Evolutionary conservation across 495 filamentous ascomycete genomes (phyloP), one percentile per base, ranked within the genome.

Genomic region (Penicillium taxi): DNA sequence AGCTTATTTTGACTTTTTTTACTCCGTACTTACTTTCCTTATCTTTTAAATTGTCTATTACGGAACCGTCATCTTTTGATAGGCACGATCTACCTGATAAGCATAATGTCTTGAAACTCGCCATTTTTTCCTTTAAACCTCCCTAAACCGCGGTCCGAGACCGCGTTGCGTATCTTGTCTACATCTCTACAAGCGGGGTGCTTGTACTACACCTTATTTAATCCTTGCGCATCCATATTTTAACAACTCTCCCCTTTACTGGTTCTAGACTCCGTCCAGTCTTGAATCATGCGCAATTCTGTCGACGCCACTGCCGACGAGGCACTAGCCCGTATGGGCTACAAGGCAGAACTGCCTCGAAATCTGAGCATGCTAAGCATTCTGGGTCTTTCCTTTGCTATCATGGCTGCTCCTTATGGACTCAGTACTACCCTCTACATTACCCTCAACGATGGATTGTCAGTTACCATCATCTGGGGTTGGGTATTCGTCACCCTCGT

Each of bases 351-450:
- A 50, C 44, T 81, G 39, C 75, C 75, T 19, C 63, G 75, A 39
- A 73, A 72, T 32, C 49, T 81, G 47, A 75, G 73, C 40, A 80
- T 81, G 77, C 55, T 79, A 47, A 78, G 74, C 54, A 68, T 81
- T n/a, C 62, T 81, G 6, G 77, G 75, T 30, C 50, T 81, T 50
- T 72, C 68, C 37, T 75, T 74, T 36, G 72, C 72, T 17, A 75
- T 75, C 42, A 75, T 75, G 66, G 72, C 72, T 7, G 70, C 68
- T 15, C 81, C 81, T 11, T 85, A 78, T 44, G 81, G 81, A 26
- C 68, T 82, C 20, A 75, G 74, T 45, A 84, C 81, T 20, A 85
- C 81, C 35, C 56, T 85, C 26, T 81, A 75, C 61, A 81, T 82
- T 47, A 76, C 77, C 11, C 67, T 85, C 29, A 67, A 72, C 30